Percentiles rank a stretch among this genome's conserved stretches.
These are phyloP conservation scores for Dendrobium chrysotoxum DNA, from an alignment of 106 monocot species.

Conservation along the genomic window DNA sequence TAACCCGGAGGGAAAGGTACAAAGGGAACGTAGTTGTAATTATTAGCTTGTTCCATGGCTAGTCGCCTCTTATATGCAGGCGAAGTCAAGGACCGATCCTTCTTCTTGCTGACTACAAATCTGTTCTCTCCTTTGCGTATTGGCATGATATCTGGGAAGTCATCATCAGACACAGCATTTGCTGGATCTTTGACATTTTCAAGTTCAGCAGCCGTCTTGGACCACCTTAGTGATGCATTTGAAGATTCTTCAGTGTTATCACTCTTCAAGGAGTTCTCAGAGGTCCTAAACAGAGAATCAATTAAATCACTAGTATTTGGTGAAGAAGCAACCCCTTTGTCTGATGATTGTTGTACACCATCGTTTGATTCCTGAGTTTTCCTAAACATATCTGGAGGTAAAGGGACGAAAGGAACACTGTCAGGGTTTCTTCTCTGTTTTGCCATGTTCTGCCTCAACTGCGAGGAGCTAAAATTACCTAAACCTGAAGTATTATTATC, in stretches of 20 bases:
- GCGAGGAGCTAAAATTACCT: slow-evolving; percentile 15
- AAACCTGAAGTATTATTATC: slow-evolving; percentile 8
- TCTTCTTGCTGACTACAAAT: slow-evolving; percentile 71
- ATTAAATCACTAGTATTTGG: neutral
- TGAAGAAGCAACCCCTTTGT: slow-evolving; percentile 13
- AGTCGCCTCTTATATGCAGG: slow-evolving; percentile 73
- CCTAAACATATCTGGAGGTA: slow-evolving; percentile 54
- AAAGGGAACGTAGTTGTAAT: slow-evolving; percentile 78
- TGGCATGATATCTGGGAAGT: slow-evolving; percentile 90
- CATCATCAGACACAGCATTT: slow-evolving; percentile 28
- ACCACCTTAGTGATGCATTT: slow-evolving; percentile 26
- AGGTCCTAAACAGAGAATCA: slow-evolving; percentile 8
- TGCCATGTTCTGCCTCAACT: slow-evolving; percentile 4
- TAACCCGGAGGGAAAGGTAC: slow-evolving; percentile 96
- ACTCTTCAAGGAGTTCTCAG: slow-evolving; percentile 6
- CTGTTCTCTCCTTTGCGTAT: slow-evolving; percentile 84
- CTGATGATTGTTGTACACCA: slow-evolving; percentile 6
- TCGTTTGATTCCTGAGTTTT: slow-evolving; percentile 21
- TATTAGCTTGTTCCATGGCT: slow-evolving; percentile 76
- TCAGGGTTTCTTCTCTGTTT: slow-evolving; percentile 32
- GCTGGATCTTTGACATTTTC: slow-evolving; percentile 18
- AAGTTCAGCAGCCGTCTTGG: slow-evolving; percentile 24
- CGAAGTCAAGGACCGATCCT: slow-evolving; percentile 72
- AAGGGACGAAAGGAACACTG: slow-evolving; percentile 72
- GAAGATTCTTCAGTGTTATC: slow-evolving; percentile 16